Percentiles rank a stretch among this genome's conserved stretches.
Conservation (phyloP, 176 grass and related monocot species). For the Aegilops umbellulata region DNA sequence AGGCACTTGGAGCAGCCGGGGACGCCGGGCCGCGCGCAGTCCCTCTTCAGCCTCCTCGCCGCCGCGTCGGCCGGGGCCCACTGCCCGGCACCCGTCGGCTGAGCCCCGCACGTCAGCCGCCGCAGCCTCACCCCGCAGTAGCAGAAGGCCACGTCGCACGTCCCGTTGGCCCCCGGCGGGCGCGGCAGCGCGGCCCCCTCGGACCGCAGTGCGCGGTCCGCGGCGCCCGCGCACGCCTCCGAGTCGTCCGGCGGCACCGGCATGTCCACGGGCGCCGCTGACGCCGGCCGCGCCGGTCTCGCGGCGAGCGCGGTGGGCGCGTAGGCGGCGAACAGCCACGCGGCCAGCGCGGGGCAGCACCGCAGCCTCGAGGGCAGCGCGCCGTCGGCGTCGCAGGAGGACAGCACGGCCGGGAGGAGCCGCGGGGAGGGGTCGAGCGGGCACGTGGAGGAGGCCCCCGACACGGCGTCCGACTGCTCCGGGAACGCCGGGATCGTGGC, state of each 20-base stretch:
- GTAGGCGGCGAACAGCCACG: constrained; percentile 86
- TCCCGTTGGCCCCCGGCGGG: constrained; percentile 48
- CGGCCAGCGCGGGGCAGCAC: constrained; percentile 86
- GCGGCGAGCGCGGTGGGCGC: constrained; percentile 58
- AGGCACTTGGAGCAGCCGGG: constrained; percentile 75
- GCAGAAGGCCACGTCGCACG: constrained; percentile 79
- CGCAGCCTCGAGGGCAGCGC: constrained; percentile 38
- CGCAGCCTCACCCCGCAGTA: constrained; percentile 80
- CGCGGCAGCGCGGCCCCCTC: constrained; percentile 49
- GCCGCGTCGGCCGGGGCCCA: constrained; percentile 37
- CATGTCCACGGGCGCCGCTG: constrained; percentile 44
- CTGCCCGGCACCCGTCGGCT: constrained; percentile 8
- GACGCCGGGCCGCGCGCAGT: constrained; percentile 56
- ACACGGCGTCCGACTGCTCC: constrained; percentile 71
- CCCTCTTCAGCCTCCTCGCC: constrained; percentile 45
- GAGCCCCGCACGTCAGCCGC: constrained; percentile 48
- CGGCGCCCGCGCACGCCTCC: constrained; percentile 49
- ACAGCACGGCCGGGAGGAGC: constrained; percentile 61
- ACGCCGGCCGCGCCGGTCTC: not conserved
- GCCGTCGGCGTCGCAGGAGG: constrained; percentile 39
- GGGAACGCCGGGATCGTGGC: constrained; percentile 96
- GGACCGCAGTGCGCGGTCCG: constrained; percentile 57
- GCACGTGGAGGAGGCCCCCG: constrained; percentile 55
- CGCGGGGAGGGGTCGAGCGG: constrained; percentile 53
- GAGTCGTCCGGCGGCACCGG: constrained; percentile 61